Evolutionary conservation across 2,329 filamentous ascomycete species (phyloP).

Genomic region (Aschersonia sp.): DNA sequence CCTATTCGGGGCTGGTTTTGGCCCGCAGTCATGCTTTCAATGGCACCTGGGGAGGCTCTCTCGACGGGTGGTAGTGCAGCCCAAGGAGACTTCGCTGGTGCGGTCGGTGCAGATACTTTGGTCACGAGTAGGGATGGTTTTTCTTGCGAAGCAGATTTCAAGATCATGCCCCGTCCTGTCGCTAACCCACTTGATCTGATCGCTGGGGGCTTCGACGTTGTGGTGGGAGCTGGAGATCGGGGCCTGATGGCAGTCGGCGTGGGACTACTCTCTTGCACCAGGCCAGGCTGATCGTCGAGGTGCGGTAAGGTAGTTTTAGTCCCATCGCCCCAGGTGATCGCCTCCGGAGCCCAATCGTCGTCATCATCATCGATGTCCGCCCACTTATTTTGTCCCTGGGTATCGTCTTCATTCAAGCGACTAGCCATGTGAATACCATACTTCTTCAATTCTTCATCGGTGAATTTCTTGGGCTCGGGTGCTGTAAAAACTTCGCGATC

Average conservation of each 20-base stretch:
- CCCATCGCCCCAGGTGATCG: slow-evolving; percentile 78
- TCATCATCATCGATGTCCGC: slow-evolving; percentile 82
- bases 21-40: slow-evolving; percentile 34
- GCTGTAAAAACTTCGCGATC: slow-evolving; percentile 20
- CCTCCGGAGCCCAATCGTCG: slow-evolving; percentile 74
- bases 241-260: slow-evolving; percentile 13
- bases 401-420: slow-evolving; percentile 61
- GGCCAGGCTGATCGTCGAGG: slow-evolving; percentile 32
- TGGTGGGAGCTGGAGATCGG: slow-evolving; percentile 25
- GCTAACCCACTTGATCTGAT: slow-evolving; percentile 31
- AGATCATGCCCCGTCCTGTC: slow-evolving; percentile 45
- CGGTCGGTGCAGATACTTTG: slow-evolving; percentile 51
- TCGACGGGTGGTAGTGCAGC: slow-evolving; percentile 75
- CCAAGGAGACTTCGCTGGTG: slow-evolving; percentile 82
- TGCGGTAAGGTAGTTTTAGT: slow-evolving; percentile 66
- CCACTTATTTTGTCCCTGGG: slow-evolving; percentile 68
- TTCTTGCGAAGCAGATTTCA: slow-evolving; percentile 50
- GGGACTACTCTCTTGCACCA: slow-evolving; percentile 13
- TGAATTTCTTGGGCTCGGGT: slow-evolving; percentile 66
- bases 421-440: slow-evolving; percentile 77
- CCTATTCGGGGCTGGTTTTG: slow-evolving; percentile 40
- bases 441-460: slow-evolving; percentile 75
- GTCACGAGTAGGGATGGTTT: slow-evolving; percentile 55
- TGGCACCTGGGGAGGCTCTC: slow-evolving; percentile 54
- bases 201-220: slow-evolving; percentile 21